phyloP scores from a whole-genome alignment of 1,284 basidiomycete species.

The Microstroma glucosiphilum region DNA sequence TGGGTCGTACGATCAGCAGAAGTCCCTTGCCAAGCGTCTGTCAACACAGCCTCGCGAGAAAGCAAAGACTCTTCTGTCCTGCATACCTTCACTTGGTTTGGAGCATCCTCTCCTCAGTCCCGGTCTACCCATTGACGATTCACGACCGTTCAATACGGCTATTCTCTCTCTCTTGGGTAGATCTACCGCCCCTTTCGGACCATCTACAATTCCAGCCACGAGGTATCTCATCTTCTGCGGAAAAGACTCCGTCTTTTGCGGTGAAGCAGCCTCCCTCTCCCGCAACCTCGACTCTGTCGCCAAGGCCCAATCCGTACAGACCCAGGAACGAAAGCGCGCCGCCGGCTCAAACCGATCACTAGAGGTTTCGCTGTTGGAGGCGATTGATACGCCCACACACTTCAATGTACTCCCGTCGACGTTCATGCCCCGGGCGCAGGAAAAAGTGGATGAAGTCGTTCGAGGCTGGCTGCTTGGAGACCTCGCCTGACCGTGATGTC shows the following conservation, averaged over 20 bases:
- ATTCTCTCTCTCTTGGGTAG: not conserved
- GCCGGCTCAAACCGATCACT: not conserved
- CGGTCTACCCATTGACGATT: not conserved
- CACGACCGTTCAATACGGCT: not conserved
- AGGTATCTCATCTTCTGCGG: slow-evolving; percentile 5
- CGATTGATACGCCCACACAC: not conserved
- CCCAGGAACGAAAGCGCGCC: no score
- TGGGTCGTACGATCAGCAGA: not conserved
- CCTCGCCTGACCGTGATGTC: not conserved
- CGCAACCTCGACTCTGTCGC: not conserved
- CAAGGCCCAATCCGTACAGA: no score
- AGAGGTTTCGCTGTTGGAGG: not conserved
- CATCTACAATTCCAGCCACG: not conserved
- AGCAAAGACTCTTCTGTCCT: not conserved
- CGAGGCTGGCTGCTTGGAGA: not conserved
- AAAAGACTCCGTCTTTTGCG: slow-evolving; percentile 1
- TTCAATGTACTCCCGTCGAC: slow-evolving; percentile 3
- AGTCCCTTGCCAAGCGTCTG: not conserved
- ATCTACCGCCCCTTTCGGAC: not conserved
- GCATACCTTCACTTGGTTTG: not conserved
- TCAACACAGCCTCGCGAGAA: not conserved
- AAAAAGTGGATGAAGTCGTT: not conserved
- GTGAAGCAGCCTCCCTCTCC: not conserved
- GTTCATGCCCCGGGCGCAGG: not conserved
- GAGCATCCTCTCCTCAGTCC: slow-evolving; percentile 2